Conservation (phyloP, 2,329 filamentous ascomycete species). For the Xylariaceae sp. region DNA sequence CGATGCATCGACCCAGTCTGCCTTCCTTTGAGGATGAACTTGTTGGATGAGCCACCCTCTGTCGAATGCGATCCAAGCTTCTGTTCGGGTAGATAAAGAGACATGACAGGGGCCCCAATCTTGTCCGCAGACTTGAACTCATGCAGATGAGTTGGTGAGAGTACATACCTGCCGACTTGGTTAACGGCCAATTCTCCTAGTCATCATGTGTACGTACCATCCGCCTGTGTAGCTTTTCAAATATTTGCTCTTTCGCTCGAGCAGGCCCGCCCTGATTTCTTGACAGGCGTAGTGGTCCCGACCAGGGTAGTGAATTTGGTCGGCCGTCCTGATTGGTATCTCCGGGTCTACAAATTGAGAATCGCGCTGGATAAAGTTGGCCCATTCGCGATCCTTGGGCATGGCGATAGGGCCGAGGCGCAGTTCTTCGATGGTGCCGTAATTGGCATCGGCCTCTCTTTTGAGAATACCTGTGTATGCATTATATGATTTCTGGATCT, state of each 20-base stretch:
- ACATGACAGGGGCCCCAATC: slow-evolving; percentile 89
- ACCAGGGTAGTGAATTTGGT: slow-evolving; percentile 88
- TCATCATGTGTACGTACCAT: slow-evolving; percentile 58
- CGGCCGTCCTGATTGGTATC: slow-evolving; percentile 69
- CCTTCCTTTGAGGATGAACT: slow-evolving; percentile 95
- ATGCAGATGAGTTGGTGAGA: slow-evolving; percentile 94
- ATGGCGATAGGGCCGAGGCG: slow-evolving; percentile 84
- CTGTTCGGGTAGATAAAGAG: slow-evolving; percentile 88
- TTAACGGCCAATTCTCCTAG: slow-evolving; percentile 17
- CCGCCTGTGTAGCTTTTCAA: slow-evolving; percentile 95
- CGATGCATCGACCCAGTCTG: slow-evolving; percentile 92
- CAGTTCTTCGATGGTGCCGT: slow-evolving; percentile 73
- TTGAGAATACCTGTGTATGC: slow-evolving; percentile 88
- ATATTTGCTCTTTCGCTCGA: slow-evolving; percentile 98
- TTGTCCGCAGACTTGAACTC: slow-evolving; percentile 99
- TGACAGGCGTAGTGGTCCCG: slow-evolving; percentile 76
- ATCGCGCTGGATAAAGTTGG: slow-evolving; percentile 72
- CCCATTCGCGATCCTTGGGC: slow-evolving; percentile 92
- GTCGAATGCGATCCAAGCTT: slow-evolving; percentile 90
- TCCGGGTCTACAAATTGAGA: slow-evolving; percentile 84
- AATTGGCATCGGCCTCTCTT: slow-evolving; percentile 80
- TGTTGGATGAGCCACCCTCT: slow-evolving; percentile 81
- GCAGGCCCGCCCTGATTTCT: slow-evolving; percentile 83
- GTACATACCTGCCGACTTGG: slow-evolving; percentile 68
- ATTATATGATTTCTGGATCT: slow-evolving; percentile 97